Base-by-base conservation (phyloP, 2,329 filamentous ascomycete species). In the Cladosporium sphaerospermum region DNA sequence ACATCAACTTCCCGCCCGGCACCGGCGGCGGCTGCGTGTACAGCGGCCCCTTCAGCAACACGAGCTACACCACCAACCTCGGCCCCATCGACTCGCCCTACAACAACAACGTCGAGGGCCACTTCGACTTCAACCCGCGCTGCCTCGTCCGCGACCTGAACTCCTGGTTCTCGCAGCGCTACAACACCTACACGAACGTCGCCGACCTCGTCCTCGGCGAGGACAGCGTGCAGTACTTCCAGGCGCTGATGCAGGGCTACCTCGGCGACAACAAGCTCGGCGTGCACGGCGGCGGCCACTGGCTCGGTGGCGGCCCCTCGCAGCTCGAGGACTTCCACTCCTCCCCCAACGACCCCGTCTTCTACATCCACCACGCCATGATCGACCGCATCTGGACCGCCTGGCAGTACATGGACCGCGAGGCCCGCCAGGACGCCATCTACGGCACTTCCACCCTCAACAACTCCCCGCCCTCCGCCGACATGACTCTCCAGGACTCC, bases 11-110 rank as follows among this genome's bases (percentile, higher is more conserved):
- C 9, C 76, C 75, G 0, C 73, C 73, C 0, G 80, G 77, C n/a
- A 71, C 71, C 0, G 80, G 80, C 11, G 79, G 80, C 37, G 80
- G 80, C 2, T 82, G 79, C 61, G 69, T 83, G 2, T 69, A 63
- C 11, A 70, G 67, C 0, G 79, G 79, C 0, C 78, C 78, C 0
- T 80, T 81, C 66, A 73, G 69, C 59, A 69, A 79, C 57, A 64
- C 59, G 13, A 55, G 66, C 54, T 62, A 66, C 45, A 61, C 57
- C n/a, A 56, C 67, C 54, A 62, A 67, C 45, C 60, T 68, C 28
- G 65, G 65, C 3, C 64, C 66, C 4, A 54, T 68, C 14, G 59
- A 60, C 43, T 53, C 60, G 9, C 62, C 63, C 9, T 64, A 64
- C 53, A 53, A 58, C 34, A 50, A 61, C 53, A 66, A 66, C 52